phyloP scores from a whole-genome alignment of 1,284 basidiomycete genomes.

The Tranzscheliella williamsii region DNA sequence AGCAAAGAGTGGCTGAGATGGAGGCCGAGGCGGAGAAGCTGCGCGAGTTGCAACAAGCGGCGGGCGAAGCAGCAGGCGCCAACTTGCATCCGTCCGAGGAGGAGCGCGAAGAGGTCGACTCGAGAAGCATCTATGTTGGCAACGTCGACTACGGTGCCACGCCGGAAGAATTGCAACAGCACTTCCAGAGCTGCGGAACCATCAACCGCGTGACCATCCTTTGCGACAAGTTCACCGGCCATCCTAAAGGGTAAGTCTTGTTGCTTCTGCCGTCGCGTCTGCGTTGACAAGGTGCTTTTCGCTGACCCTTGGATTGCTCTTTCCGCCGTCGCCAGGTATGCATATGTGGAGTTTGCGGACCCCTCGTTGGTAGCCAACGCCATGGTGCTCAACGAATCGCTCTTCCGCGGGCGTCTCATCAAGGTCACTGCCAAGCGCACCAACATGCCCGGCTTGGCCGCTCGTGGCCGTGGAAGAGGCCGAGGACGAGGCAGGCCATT shows the following conservation, averaged over 20 bases:
- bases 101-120: conserved; percentile 72
- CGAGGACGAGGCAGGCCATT: conserved; percentile 49
- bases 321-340: conserved; percentile 70
- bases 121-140: conserved; percentile 90
- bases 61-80: conserved; percentile 64
- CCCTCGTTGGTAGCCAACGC: conserved; percentile 90
- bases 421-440: conserved; percentile 66
- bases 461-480: conserved; percentile 52
- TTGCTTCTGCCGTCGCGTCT: neutral
- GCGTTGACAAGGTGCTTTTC: neutral
- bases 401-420: conserved; percentile 89
- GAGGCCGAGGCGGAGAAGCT: conserved; percentile 85
- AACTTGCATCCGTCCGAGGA: conserved; percentile 47
- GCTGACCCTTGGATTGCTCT: neutral
- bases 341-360: conserved; percentile 98
- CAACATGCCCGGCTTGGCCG: conserved; percentile 54
- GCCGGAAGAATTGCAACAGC: conserved; percentile 95
- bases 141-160: conserved; percentile 98
- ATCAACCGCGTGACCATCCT: conserved; percentile 99
- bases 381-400: conserved; percentile 88
- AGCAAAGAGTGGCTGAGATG: conserved; percentile 77
- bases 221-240: conserved; percentile 99
- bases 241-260: conserved; percentile 91
- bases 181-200: conserved; percentile 95
- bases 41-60: conserved; percentile 85